Evolutionary conservation across 768 basidiomycete species (phyloP), one percentile per base, ranked within the genome.

Genomic region (Lactarius quietus): DNA sequence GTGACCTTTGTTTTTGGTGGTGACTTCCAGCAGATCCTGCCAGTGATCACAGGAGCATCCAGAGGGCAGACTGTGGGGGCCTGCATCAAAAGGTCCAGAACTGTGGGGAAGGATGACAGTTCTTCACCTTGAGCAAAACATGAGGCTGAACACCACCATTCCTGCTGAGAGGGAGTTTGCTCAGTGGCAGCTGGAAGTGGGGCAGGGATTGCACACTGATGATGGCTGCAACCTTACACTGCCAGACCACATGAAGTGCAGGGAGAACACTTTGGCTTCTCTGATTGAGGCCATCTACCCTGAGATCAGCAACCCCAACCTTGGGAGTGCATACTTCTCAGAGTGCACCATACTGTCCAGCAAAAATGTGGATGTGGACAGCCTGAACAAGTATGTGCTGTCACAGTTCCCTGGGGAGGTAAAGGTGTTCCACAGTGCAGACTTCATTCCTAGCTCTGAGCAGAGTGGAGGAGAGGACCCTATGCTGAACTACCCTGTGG

Each of bases 41-140:
- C n/a, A n/a, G n/a, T n/a, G n/a, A n/a, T n/a, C n/a, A n/a, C n/a
- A n/a, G 8, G 36, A 61, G n/a, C n/a, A n/a, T n/a, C n/a, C n/a
- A 17, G 53, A 78, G 6, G 79, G 80, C 61, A 79, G 83, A 15
- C 82, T 78, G 79, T 82, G 83, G 73, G 80, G 82, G 69, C 70
- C 74, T 20, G 61, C 74, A 79, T 84, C 81, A 78, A 81, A 78
- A 48, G 81, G 78, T n/a, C 70, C 6, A 59, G n/a, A n/a, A n/a
- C n/a, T n/a, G n/a, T n/a, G n/a, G n/a, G n/a, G n/a, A n/a, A n/a
- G n/a, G n/a, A n/a, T 82, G 8, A 78, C 78, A 29, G 68, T 81
- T 0, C 61, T 84, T 3, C 36, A 61, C 3, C 36, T 62, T 1
- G 38, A 55, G 4, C 41, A 62, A 38, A 62, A 61, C 12, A 61